phyloP scores from a whole-genome alignment of 352 stramenopile genomes.

The Hyaloperonospora brassicae region DNA sequence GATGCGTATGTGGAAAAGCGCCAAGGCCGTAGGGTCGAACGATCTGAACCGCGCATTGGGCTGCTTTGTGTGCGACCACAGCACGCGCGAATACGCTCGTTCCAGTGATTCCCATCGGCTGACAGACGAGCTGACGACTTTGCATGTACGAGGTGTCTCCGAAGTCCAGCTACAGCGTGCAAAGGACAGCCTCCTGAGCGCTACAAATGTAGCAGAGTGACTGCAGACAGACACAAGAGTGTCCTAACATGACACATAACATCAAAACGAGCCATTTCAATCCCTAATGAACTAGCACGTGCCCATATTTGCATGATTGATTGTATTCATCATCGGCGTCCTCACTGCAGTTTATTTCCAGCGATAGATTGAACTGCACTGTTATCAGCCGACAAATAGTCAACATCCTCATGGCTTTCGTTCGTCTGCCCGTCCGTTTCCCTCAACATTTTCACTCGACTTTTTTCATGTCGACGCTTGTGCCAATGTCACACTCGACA shows the following conservation, averaged over 20 bases:
- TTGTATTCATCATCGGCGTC: slow-evolving; percentile 60
- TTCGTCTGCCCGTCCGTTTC: no score
- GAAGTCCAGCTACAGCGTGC: slow-evolving; percentile 67
- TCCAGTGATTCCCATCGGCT: slow-evolving; percentile 34
- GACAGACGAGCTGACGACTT: slow-evolving; percentile 27
- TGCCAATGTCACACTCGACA: slow-evolving; percentile 4
- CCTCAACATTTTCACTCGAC: no score
- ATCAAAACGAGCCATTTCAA: no score
- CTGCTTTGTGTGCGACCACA: slow-evolving; percentile 82
- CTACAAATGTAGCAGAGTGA: slow-evolving; percentile 20
- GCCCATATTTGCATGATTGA: slow-evolving; percentile 77
- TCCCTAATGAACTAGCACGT: slow-evolving; percentile 19
- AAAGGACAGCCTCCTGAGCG: slow-evolving; percentile 47
- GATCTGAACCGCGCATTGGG: slow-evolving; percentile 45
- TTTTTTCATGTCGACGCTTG: no score
- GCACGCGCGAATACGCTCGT: slow-evolving; percentile 46
- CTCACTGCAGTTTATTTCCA: slow-evolving; percentile 17
- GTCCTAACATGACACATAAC: no score
- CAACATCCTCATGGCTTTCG: no score
- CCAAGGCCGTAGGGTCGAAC: slow-evolving; percentile 37
- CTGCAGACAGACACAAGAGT: neutral
- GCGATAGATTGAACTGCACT: slow-evolving; percentile 19
- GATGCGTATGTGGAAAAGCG: slow-evolving; percentile 82
- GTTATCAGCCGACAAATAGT: neutral
- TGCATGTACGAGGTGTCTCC: slow-evolving; percentile 41